Conservation (phyloP, 2,329 filamentous ascomycete genomes). For the Aspergillus sp. region DNA sequence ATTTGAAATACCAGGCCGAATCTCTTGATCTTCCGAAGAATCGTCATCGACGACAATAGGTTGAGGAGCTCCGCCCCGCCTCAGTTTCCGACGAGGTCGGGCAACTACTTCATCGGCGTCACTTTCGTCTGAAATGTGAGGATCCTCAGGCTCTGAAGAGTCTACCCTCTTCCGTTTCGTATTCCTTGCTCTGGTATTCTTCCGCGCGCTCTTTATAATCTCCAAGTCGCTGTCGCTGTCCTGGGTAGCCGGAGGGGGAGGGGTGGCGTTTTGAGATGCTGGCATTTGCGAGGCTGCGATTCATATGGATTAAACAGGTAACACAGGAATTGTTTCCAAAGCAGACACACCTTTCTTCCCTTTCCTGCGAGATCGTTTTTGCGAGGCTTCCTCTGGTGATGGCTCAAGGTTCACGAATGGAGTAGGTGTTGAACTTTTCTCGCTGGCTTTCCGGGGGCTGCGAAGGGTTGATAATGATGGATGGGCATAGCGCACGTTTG, state of each 20-base stretch:
- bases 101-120: constrained; percentile 29
- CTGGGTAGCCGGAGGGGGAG: neutral
- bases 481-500: constrained; percentile 35
- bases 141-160: constrained; percentile 3
- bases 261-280: neutral
- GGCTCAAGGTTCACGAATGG: constrained; percentile 9
- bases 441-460: constrained; percentile 8
- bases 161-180: constrained; percentile 20
- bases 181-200: neutral
- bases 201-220: constrained; percentile 16
- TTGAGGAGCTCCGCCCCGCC: constrained; percentile 25
- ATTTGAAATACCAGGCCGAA: constrained; percentile 27
- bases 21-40: constrained; percentile 28
- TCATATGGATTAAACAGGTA: neutral
- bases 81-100: constrained; percentile 28
- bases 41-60: constrained; percentile 27
- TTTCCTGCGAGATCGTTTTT: constrained; percentile 3
- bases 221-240: constrained; percentile 21
- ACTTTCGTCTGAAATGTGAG: constrained; percentile 20
- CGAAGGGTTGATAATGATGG: constrained; percentile 23
- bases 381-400: neutral
- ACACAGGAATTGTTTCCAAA: neutral
- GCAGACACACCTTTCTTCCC: neutral
- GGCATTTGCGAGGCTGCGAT: constrained; percentile 1
- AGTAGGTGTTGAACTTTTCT: constrained; percentile 2